Evolutionary conservation across 257 asterid species (phyloP).

Genomic region (Euphrasia confusa): DNA sequence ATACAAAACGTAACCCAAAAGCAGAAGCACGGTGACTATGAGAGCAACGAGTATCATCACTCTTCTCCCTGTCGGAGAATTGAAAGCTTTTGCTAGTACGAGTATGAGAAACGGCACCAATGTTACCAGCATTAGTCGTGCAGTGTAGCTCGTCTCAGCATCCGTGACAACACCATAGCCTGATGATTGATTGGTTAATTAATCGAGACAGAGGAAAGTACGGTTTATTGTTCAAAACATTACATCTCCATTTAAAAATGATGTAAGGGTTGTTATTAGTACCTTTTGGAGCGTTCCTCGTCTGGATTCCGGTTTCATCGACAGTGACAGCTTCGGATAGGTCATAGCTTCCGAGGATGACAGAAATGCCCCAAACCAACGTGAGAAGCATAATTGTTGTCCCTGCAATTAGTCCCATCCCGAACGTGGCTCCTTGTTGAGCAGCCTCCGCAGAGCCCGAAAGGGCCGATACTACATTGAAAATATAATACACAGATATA

Average conservation of each 20-base stretch:
- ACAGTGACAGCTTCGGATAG: slow-evolving; percentile 26
- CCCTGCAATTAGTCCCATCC: slow-evolving; percentile 67
- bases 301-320: slow-evolving; percentile 22
- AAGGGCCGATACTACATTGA: slow-evolving; percentile 41
- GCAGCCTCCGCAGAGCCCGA: slow-evolving; percentile 47
- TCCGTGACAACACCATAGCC: slow-evolving; percentile 50
- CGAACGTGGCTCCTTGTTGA: slow-evolving; percentile 44
- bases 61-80: slow-evolving; percentile 25
- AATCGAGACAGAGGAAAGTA: background rate
- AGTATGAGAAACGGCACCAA: slow-evolving; percentile 45
- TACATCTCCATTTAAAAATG: background rate
- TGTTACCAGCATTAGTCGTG: slow-evolving; percentile 44
- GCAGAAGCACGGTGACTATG: slow-evolving; percentile 30
- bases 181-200: slow-evolving; percentile 7
- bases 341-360: slow-evolving; percentile 53
- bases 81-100: slow-evolving; percentile 30
- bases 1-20: slow-evolving; percentile 33
- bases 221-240: background rate
- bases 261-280: background rate
- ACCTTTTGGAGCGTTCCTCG: slow-evolving; percentile 25
- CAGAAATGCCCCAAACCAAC: slow-evolving; percentile 51
- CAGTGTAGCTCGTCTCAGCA: slow-evolving; percentile 52
- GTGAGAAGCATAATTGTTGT: slow-evolving; percentile 58
- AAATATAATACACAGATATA: background rate
- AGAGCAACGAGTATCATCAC: slow-evolving; percentile 38